Conservation (phyloP, 352 stramenopile species). For the Globisporangium viniferum region DNA sequence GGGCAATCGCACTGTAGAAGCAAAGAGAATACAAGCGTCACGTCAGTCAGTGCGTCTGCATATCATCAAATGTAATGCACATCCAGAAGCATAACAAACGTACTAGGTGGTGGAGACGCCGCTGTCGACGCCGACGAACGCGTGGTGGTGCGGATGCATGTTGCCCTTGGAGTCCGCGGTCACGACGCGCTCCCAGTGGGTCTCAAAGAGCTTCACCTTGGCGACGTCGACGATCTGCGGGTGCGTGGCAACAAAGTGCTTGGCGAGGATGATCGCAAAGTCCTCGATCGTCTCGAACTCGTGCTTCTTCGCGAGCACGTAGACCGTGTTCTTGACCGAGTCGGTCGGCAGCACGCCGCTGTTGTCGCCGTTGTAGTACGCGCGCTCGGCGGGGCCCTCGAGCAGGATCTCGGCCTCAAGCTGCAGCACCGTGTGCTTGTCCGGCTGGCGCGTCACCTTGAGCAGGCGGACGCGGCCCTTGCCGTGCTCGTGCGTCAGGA, state of each 20-base stretch:
- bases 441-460: constrained; percentile 77
- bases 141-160: constrained; percentile 62
- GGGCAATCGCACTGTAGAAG: constrained; percentile 40
- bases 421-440: constrained; percentile 79
- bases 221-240: constrained; percentile 68
- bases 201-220: constrained; percentile 77
- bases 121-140: constrained; percentile 61
- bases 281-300: constrained; percentile 86
- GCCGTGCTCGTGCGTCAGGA: constrained; percentile 72
- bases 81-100: constrained; percentile 15
- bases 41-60: background rate
- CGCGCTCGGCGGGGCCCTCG: constrained; percentile 68
- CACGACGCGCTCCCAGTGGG: constrained; percentile 63
- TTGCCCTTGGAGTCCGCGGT: constrained; percentile 52
- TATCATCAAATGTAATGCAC: background rate
- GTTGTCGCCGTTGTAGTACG: constrained; percentile 87
- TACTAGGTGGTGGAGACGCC: constrained; percentile 62
- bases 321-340: constrained; percentile 91
- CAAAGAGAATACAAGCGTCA: background rate
- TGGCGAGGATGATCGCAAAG: constrained; percentile 83
- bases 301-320: constrained; percentile 85
- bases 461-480: constrained; percentile 86
- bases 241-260: constrained; percentile 85
- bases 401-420: constrained; percentile 83
- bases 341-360: constrained; percentile 81